Percentiles rank a stretch among this genome's conserved stretches.
phyloP scores from a whole-genome alignment of 345 rosid genomes.

The Euphorbia lathyris region DNA sequence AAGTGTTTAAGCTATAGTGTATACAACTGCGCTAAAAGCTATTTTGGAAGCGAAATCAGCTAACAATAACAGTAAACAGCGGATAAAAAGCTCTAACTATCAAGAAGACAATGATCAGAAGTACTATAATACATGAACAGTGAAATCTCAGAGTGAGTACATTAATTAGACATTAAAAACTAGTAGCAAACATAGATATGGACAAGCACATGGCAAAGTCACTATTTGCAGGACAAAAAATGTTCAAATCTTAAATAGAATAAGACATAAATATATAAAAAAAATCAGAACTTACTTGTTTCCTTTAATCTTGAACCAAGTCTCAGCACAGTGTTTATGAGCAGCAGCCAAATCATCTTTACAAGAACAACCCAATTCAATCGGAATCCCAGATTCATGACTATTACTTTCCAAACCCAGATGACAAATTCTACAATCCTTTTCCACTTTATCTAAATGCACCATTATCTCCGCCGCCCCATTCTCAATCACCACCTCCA shows the following conservation, averaged over 20 bases:
- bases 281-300: conserved; percentile 53
- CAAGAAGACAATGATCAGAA: background rate
- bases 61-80: too few relatives aligned
- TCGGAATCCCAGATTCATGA: conserved; percentile 58
- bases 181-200: background rate
- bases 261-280: background rate
- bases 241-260: background rate
- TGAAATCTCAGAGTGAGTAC: background rate
- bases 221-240: background rate
- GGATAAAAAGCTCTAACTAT: too few relatives aligned
- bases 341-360: conserved; percentile 94
- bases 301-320: conserved; percentile 98
- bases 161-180: background rate
- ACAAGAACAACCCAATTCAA: conserved; percentile 88
- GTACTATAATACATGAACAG: background rate
- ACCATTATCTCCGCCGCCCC: conserved; percentile 37
- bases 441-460: conserved; percentile 43
- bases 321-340: conserved; percentile 89
- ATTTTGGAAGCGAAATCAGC: too few relatives aligned
- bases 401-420: conserved; percentile 69
- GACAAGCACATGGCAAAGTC: background rate
- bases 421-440: conserved; percentile 89
- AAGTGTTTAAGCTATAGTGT: too few relatives aligned
- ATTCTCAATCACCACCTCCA: conserved; percentile 49
- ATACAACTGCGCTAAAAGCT: too few relatives aligned